Evolutionary conservation across 371 early-diverging fungal species (phyloP).

Genomic region (Rhizopus microsporus): DNA sequence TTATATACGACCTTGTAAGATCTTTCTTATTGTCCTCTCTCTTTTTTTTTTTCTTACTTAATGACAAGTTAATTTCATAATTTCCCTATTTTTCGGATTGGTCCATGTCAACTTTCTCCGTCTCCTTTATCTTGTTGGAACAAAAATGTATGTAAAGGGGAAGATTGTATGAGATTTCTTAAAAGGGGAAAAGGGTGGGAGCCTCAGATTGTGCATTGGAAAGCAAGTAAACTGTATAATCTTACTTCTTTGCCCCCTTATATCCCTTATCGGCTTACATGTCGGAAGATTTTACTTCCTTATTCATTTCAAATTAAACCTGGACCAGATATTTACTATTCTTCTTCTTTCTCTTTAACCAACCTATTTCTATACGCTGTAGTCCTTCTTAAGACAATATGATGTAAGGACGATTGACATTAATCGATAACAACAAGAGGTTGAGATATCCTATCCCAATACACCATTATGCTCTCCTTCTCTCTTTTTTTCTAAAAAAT

Average conservation of each 20-base stretch:
- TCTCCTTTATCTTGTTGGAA: not conserved
- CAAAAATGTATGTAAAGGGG: not conserved
- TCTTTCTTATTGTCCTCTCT: no score
- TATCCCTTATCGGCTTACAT: not conserved
- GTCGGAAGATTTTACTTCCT: not conserved
- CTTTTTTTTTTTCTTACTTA: not conserved
- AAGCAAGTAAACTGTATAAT: not conserved
- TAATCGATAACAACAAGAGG: no score
- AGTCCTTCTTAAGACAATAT: no score
- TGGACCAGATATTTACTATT: not conserved
- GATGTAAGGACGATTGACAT: no score
- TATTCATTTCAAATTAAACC: not conserved
- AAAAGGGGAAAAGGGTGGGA: no score
- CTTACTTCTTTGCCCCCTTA: not conserved
- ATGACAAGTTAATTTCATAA: conserved; percentile 1
- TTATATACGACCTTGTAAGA: no score
- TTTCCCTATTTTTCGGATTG: not conserved
- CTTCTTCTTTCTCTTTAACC: not conserved
- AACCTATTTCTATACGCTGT: not conserved
- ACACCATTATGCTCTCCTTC: no score
- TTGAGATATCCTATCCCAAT: no score
- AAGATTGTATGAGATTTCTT: no score
- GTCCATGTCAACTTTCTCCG: not conserved
- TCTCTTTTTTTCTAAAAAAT: no score
- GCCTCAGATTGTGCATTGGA: not conserved